Percentiles rank a stretch among this genome's conserved stretches.
phyloP scores from a whole-genome alignment of 2,329 filamentous ascomycete genomes.

The Gnomoniopsis smithogilvyi region DNA sequence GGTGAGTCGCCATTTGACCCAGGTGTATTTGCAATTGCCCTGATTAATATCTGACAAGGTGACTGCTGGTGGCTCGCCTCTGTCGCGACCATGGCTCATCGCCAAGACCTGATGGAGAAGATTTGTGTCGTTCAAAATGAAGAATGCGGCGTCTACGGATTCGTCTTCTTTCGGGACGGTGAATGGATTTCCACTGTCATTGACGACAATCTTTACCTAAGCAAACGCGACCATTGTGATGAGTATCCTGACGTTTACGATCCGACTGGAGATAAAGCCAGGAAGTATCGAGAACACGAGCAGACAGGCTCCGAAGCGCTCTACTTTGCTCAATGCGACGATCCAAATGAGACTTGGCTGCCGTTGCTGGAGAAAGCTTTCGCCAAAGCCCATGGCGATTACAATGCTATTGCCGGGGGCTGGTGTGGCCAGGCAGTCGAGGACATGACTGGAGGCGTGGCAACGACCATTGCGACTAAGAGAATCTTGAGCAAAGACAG shows the following conservation, averaged over 20 bases:
- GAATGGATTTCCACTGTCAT: constrained; percentile 71
- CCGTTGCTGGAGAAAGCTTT: constrained; percentile 40
- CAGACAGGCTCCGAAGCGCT: constrained; percentile 67
- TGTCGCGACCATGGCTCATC: constrained; percentile 65
- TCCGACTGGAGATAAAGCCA: constrained; percentile 47
- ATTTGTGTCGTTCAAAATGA: constrained; percentile 67
- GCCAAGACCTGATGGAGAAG: constrained; percentile 59
- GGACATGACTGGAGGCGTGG: constrained; percentile 54
- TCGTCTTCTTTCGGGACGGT: constrained; percentile 68
- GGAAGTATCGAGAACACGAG: constrained; percentile 57
- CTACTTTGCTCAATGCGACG: constrained; percentile 67
- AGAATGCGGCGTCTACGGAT: constrained; percentile 68
- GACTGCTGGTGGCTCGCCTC: constrained; percentile 75
- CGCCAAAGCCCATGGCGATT: constrained; percentile 74
- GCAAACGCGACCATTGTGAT: constrained; percentile 45
- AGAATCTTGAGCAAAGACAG: constrained; percentile 63
- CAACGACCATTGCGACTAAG: constrained; percentile 51
- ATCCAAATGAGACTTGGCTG: constrained; percentile 71
- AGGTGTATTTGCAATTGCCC: too few species aligned
- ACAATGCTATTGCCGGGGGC: constrained; percentile 63
- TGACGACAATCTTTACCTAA: constrained; percentile 68
- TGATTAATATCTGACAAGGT: neutral
- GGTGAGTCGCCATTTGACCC: constrained; percentile 31
- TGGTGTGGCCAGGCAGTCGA: constrained; percentile 54
- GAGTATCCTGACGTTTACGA: constrained; percentile 32